phyloP scores from a whole-genome alignment of 495 filamentous ascomycete species.

The Poronia punctata region DNA sequence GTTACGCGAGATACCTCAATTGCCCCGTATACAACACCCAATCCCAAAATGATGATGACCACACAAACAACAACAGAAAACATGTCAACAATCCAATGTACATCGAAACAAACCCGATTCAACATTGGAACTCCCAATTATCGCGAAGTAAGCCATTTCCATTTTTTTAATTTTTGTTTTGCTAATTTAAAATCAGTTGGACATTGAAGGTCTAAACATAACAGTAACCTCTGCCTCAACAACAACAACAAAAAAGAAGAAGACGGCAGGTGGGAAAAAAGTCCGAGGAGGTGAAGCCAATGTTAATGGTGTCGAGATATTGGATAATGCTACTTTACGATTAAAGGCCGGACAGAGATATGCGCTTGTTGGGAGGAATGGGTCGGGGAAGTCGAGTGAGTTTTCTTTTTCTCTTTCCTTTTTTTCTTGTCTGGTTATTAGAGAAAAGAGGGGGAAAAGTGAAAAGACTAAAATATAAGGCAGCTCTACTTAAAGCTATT shows the following conservation, averaged over 20 bases:
- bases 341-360: constrained; percentile 66
- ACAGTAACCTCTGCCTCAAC: constrained; percentile 43
- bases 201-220: constrained; percentile 60
- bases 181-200: too few species aligned
- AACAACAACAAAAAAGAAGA: background rate
- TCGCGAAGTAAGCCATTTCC: constrained; percentile 37
- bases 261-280: constrained; percentile 13
- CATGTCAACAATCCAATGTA: constrained; percentile 42
- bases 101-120: constrained; percentile 53
- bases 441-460: background rate
- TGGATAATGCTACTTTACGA: constrained; percentile 58
- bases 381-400: constrained; percentile 73
- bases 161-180: background rate
- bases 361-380: constrained; percentile 70
- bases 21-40: too few species aligned
- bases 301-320: constrained; percentile 55
- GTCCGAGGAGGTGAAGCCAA: constrained; percentile 45
- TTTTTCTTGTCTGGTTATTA: background rate
- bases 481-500: constrained; percentile 66
- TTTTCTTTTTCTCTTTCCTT: background rate
- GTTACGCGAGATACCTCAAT: too few species aligned
- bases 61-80: too few species aligned
- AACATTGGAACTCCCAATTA: constrained; percentile 47
- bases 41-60: too few species aligned
- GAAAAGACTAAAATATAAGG: background rate